Base-by-base conservation (phyloP, 441 rosid genomes). In the Gossypium davidsonii region DNA sequence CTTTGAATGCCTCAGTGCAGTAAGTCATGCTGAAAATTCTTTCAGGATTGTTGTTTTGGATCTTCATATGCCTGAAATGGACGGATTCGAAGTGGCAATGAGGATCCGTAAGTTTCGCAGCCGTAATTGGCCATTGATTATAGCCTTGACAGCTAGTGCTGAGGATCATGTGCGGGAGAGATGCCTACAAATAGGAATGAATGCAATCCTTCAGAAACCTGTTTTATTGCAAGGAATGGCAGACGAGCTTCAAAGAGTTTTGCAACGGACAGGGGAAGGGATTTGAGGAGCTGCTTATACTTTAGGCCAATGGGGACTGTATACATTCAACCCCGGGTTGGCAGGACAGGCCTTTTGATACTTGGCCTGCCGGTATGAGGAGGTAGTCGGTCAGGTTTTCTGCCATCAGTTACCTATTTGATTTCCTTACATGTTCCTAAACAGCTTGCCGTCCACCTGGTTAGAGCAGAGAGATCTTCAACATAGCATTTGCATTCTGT, bases 11-110 rank as follows among this genome's bases (percentile, higher is more conserved):
- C 85, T 90, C 62, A 82, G 77, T 52, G 90, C 87, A 0, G 64
- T 88, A 68, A 72, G 81, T 48, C 80, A 77, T 21, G 78, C 82
- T 2, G 89, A 83, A 70, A 85, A 79, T 79, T 72, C 90, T 28
- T 87, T 85, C 76, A 77, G 84, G 72, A 74, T 88, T 1, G 84
- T 90, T 52, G 66, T 88, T 10, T 75, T 90, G 81, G 94, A 90
- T 81, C 86, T 90, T 76, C 89, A 86, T 75, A 82, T 88, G 94
- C 88, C 86, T 1, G 90, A 88, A 72, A 86, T 90, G 89, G 94
- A 90, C 25, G 92, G 94, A 42, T 90, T 85, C 0, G 94, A 90
- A 70, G 91, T 88, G 44, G 92, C 94, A 6, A 81, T 68, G 83
- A 86, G 89, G 81, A 83, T 90, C 76, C 86, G 94, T 64, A 86